Evolutionary conservation across 768 basidiomycete species (phyloP).

Genomic region (Gyrodon lividus): DNA sequence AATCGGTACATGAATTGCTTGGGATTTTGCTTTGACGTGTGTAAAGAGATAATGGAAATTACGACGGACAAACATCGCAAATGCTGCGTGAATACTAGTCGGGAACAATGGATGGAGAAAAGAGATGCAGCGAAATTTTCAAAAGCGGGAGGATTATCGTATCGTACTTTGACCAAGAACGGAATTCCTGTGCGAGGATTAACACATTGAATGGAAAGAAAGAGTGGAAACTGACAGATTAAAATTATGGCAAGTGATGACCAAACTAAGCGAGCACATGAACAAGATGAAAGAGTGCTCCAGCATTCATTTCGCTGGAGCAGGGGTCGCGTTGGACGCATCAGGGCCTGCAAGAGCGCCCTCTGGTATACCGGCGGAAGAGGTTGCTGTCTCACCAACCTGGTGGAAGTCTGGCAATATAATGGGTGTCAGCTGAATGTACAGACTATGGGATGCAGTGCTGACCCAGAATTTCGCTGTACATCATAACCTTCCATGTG

Average conservation of each 20-base stretch:
- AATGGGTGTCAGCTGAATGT: not conserved
- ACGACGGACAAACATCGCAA: constrained; percentile 8
- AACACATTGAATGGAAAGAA: not conserved
- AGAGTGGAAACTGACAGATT: constrained; percentile 11
- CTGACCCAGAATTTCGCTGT: constrained; percentile 93
- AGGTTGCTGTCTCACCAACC: constrained; percentile 53
- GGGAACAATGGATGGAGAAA: not conserved
- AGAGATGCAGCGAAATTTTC: constrained; percentile 4
- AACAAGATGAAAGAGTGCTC: not conserved
- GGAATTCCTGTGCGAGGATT: not conserved
- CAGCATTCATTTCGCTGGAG: constrained; percentile 14
- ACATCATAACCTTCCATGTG: constrained; percentile 99
- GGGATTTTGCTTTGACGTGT: constrained; percentile 9
- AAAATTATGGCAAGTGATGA: constrained; percentile 4
- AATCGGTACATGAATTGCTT: constrained; percentile 13
- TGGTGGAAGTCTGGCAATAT: constrained; percentile 70
- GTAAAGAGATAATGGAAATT: constrained; percentile 9
- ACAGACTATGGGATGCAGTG: constrained; percentile 1
- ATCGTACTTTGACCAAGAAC: constrained; percentile 17
- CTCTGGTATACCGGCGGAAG: constrained; percentile 43
- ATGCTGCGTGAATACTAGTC: constrained; percentile 15
- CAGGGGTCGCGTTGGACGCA: constrained; percentile 15
- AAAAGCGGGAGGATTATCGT: constrained; percentile 10
- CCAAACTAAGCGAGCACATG: constrained; percentile 1
- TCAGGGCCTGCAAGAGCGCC: constrained; percentile 73